These are phyloP conservation scores for Amanita polypyramis DNA, from an alignment of 768 basidiomycete genomes.

Conservation along the genomic window DNA sequence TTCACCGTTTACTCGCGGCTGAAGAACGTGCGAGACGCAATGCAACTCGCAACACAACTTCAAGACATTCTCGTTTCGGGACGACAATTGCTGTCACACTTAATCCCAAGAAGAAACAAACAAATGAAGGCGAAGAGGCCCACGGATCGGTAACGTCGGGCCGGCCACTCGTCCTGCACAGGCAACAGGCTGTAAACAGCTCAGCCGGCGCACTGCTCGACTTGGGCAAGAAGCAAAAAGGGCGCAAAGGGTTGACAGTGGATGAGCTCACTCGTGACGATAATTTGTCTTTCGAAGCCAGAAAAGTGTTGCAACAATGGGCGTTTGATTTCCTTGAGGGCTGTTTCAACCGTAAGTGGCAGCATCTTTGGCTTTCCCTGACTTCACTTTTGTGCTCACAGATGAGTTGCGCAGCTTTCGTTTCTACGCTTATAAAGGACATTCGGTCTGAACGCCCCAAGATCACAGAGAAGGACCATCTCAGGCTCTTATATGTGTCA, in stretches of 20 bases:
- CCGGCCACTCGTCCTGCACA: slow-evolving; percentile 68
- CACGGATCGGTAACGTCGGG: slow-evolving; percentile 21
- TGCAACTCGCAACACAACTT: slow-evolving; percentile 41
- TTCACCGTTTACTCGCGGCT: slow-evolving; percentile 66
- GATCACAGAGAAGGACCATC: slow-evolving; percentile 90
- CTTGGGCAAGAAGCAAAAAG: slow-evolving; percentile 48
- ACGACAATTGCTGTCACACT: slow-evolving; percentile 83
- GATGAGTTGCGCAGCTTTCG: slow-evolving; percentile 52
- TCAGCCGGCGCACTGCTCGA: slow-evolving; percentile 68
- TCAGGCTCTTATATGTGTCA: slow-evolving; percentile 76
- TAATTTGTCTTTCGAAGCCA: slow-evolving; percentile 56
- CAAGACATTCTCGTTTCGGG: slow-evolving; percentile 92
- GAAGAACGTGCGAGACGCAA: slow-evolving; percentile 62
- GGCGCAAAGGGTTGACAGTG: slow-evolving; percentile 46
- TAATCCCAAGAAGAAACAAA: slow-evolving; percentile 41
- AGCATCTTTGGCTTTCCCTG: slow-evolving; percentile 5
- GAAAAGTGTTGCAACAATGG: slow-evolving; percentile 52
- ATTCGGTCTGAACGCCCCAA: slow-evolving; percentile 88
- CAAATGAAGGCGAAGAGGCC: slow-evolving; percentile 12
- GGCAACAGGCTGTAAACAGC: slow-evolving; percentile 65
- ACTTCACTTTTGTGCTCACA: background rate
- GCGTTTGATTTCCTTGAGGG: slow-evolving; percentile 67
- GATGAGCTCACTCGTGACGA: slow-evolving; percentile 65
- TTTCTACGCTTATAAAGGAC: slow-evolving; percentile 78
- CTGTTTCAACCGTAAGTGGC: slow-evolving; percentile 78